Percentiles rank a stretch among this genome's conserved stretches.
Conservation (phyloP, 352 stramenopile species). For the Globisporangium yorkense region DNA sequence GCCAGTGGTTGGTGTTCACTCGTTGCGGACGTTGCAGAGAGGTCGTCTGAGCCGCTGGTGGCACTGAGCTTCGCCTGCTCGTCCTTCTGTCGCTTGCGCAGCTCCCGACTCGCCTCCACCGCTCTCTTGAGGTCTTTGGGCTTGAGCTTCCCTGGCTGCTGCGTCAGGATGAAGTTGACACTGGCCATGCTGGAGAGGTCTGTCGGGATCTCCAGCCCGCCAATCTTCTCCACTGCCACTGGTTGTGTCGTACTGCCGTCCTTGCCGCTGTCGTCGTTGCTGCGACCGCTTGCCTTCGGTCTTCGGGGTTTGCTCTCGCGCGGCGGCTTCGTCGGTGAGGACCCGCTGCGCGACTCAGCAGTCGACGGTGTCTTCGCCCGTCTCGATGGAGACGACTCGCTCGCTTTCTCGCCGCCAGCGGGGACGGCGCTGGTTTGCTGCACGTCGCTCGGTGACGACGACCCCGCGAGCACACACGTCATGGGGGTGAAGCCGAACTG, state of each 20-base stretch:
- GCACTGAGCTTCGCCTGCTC: conserved; percentile 45
- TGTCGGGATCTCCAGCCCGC: conserved; percentile 61
- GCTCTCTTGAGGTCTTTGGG: conserved; percentile 88
- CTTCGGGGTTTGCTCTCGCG: background rate
- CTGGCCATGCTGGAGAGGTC: conserved; percentile 50
- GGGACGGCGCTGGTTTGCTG: background rate
- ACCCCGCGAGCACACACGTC: conserved; percentile 56
- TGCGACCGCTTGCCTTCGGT: background rate
- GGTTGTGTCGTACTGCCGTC: background rate
- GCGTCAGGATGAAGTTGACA: conserved; percentile 85
- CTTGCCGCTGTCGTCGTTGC: too few relatives aligned
- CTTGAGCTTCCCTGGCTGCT: conserved; percentile 86
- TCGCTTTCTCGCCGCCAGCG: background rate
- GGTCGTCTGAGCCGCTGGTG: conserved; percentile 4
- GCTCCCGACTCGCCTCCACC: conserved; percentile 69
- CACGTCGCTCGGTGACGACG: conserved; percentile 31
- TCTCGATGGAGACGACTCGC: background rate
- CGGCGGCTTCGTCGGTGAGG: background rate
- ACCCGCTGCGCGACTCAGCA: background rate
- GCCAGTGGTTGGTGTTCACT: conserved; percentile 7
- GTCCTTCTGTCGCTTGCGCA: conserved; percentile 58
- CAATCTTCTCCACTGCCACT: conserved; percentile 25
- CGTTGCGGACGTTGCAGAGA: background rate
- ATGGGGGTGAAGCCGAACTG: conserved; percentile 72
- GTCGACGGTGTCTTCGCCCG: background rate